Base-by-base conservation (phyloP, 2,329 filamentous ascomycete genomes). In the Lecanicillium sp. region DNA sequence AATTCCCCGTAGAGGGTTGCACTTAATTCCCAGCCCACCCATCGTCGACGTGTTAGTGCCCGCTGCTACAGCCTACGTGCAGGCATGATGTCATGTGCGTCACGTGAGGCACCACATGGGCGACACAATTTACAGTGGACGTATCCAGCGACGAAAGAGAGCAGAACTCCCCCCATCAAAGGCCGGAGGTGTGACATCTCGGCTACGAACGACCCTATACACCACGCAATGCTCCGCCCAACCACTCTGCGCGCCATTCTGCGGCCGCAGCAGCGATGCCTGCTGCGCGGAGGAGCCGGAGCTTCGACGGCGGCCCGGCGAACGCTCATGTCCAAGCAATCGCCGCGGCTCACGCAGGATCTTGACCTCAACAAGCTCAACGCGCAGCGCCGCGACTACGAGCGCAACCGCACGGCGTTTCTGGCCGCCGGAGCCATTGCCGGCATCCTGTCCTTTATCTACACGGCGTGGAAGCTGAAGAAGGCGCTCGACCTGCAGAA, bases 401-500 rank as follows among this genome's bases (percentile, higher is more conserved):
- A 76, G 45, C 58, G 61, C 20, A 67, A 69, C 41, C 65, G 71
- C 29, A 70, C 61, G 4, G 64, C 66, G 11, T 77, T 77, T 46
- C 64, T 78, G 9, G 54, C 67, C 14, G 66, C 65, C 13, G 74
- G 74, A 15, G 62, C 66, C 15, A 46, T 72, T 10, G 66, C 71
- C 5, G 70, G 74, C 20, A 49, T 71, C 41, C 53, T 74, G 22
- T 68, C 69, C 17, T 67, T 69, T 49, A 50, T 65, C 43, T 76
- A 72, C 55, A 72, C 71, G 4, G 66, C 63, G 9, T 73, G 60
- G 55, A 73, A 73, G 52, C 63, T 77, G 30, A 70, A 67, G 49
- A 45, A 62, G 43, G 61, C 61, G 14, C 51, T 68, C 28, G 49
- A 50, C 13, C 29, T 50, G n/a, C 49, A 59, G 36, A 39, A 43